Conservation (phyloP, 306 rosid species). For the Sicyos baderoa region DNA sequence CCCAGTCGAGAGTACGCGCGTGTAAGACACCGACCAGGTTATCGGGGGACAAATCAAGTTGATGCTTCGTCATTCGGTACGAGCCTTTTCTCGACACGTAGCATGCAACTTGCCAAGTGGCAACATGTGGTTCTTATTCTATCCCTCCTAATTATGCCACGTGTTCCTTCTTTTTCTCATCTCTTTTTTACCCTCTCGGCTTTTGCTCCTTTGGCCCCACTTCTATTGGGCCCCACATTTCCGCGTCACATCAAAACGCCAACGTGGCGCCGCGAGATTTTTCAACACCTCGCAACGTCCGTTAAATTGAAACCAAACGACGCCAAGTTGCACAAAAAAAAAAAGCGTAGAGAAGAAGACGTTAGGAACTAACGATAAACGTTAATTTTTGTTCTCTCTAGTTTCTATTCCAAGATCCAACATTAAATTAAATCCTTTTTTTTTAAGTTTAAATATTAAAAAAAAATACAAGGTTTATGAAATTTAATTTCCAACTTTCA, state of each 20-base stretch:
- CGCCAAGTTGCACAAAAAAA: background rate
- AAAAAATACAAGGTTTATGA: too few species aligned
- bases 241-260: background rate
- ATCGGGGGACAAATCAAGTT: conserved; percentile 15
- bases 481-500: too few species aligned
- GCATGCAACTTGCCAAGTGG: conserved; percentile 20
- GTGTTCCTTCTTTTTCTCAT: background rate
- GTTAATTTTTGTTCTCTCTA: too few species aligned
- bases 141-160: background rate
- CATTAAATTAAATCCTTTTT: too few species aligned
- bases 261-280: conserved; percentile 17
- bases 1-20: too few species aligned
- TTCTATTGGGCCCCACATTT: background rate
- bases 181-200: background rate
- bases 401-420: too few species aligned
- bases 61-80: conserved; percentile 16
- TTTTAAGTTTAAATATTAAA: too few species aligned
- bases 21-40: too few species aligned
- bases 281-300: background rate
- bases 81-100: conserved; percentile 6
- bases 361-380: background rate
- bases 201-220: background rate
- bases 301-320: background rate
- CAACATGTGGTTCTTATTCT: conserved; percentile 11
- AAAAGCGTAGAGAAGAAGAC: background rate